phyloP scores from a whole-genome alignment of 139 green algal species.

The Tetradesmus lagerheimii region DNA sequence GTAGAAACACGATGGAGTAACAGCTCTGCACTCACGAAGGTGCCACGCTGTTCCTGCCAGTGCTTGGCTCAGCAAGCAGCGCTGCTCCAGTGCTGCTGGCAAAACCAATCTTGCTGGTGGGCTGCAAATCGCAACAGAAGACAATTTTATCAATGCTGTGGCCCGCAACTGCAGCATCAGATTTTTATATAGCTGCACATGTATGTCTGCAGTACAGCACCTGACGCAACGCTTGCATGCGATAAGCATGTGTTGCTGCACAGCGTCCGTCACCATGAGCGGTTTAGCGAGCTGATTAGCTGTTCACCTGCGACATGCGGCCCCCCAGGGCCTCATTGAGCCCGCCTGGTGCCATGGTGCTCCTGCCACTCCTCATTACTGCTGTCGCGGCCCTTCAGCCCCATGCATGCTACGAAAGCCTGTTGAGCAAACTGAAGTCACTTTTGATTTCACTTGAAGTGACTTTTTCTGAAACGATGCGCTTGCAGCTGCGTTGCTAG shows the following conservation, averaged over 20 bases:
- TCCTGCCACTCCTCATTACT: not conserved
- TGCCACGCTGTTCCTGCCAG: constrained; percentile 11
- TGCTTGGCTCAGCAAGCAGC: constrained; percentile 9
- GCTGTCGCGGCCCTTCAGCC: not conserved
- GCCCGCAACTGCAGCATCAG: not conserved
- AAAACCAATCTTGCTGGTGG: not conserved
- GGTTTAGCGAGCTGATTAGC: no score
- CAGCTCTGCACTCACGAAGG: not conserved
- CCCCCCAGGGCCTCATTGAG: not conserved
- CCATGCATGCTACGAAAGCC: not conserved
- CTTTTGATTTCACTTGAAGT: no score
- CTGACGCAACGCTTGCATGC: no score
- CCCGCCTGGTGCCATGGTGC: not conserved
- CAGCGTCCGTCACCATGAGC: no score
- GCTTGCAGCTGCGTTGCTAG: no score
- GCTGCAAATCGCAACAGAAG: not conserved
- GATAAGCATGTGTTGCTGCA: no score
- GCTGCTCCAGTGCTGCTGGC: not conserved
- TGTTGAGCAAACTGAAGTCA: no score
- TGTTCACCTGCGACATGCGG: not conserved
- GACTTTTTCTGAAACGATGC: no score
- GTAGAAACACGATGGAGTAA: no score
- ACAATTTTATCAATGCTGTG: no score
- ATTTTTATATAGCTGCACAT: not conserved
- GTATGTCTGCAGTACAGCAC: not conserved